Evolutionary conservation across 345 rosid species (phyloP).

Genomic region (Arabidopsis arenosa): DNA sequence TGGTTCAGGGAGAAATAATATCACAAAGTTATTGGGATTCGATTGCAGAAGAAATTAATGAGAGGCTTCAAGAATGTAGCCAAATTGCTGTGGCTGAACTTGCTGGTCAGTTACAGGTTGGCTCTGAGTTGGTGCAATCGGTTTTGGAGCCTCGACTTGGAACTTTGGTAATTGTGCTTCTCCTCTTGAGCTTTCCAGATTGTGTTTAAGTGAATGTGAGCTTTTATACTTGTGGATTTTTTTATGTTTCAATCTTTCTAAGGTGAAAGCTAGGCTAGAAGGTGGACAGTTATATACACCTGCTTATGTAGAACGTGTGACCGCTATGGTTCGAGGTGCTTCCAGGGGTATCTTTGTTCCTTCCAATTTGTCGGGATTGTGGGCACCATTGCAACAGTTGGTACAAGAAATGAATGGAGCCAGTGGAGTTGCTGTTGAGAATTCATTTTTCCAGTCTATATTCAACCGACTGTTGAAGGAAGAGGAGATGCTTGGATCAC

Average conservation of each 20-base stretch:
- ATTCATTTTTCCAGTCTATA: constrained; percentile 83
- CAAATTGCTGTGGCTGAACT: constrained; percentile 88
- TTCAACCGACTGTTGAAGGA: constrained; percentile 82
- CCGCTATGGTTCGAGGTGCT: constrained; percentile 96
- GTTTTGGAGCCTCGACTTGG: constrained; percentile 93
- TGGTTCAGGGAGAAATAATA: constrained; percentile 88
- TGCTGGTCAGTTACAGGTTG: constrained; percentile 87
- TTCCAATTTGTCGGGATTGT: constrained; percentile 70
- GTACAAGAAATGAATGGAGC: constrained; percentile 93
- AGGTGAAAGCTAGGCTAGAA: constrained; percentile 99
- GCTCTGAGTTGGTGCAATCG: constrained; percentile 81
- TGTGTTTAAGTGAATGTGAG: constrained; percentile 22
- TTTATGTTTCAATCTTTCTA: not conserved
- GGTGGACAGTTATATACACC: constrained; percentile 97
- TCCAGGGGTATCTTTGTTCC: constrained; percentile 91
- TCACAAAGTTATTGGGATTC: constrained; percentile 94
- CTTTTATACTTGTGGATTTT: constrained; percentile 25
- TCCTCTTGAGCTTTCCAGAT: not conserved
- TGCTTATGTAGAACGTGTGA: constrained; percentile 89
- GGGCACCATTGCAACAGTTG: constrained; percentile 81
- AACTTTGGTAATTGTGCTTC: constrained; percentile 68
- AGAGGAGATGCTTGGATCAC: constrained; percentile 87
- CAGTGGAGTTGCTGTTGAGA: constrained; percentile 76
- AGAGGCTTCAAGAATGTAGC: constrained; percentile 95
- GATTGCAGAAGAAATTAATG: constrained; percentile 90